phyloP scores from a whole-genome alignment of 495 filamentous ascomycete species.

The Xylaria castorea region DNA sequence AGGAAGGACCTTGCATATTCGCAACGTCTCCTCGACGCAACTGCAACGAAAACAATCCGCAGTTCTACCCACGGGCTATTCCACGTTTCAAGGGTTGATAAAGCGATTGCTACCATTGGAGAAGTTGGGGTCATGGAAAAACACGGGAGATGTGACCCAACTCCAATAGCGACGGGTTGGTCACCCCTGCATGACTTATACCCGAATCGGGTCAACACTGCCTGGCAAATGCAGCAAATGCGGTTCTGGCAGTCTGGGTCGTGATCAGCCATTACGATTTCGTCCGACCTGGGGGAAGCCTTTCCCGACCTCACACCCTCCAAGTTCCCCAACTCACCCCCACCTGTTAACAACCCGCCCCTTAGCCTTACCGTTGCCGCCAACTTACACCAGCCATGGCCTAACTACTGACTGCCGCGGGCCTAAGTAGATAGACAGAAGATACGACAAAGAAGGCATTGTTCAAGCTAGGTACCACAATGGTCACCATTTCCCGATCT shows the following conservation, averaged over 20 bases:
- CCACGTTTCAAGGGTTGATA: not conserved
- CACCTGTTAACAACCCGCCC: constrained; percentile 12
- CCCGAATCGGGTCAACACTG: constrained; percentile 17
- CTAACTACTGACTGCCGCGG: not conserved
- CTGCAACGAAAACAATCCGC: constrained; percentile 27
- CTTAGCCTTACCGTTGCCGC: constrained; percentile 19
- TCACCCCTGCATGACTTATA: constrained; percentile 19
- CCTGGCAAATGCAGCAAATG: constrained; percentile 12
- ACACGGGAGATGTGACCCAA: constrained; percentile 24
- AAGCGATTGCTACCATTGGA: constrained; percentile 1
- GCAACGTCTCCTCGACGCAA: constrained; percentile 10
- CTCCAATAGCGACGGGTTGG: not conserved
- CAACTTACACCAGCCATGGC: constrained; percentile 12
- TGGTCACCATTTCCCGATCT: constrained; percentile 36
- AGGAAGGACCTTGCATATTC: constrained; percentile 23
- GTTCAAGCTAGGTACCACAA: constrained; percentile 22
- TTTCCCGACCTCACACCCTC: not conserved
- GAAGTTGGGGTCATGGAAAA: constrained; percentile 26
- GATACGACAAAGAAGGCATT: constrained; percentile 23
- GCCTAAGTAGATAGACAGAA: not conserved
- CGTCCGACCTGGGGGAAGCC: constrained; percentile 16
- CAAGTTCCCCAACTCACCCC: constrained; percentile 10
- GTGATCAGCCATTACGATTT: constrained; percentile 23
- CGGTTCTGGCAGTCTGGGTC: constrained; percentile 6
- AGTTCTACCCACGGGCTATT: not conserved